phyloP scores from a whole-genome alignment of 108 stramenopile genomes.

The Skeletonema marinoi region DNA sequence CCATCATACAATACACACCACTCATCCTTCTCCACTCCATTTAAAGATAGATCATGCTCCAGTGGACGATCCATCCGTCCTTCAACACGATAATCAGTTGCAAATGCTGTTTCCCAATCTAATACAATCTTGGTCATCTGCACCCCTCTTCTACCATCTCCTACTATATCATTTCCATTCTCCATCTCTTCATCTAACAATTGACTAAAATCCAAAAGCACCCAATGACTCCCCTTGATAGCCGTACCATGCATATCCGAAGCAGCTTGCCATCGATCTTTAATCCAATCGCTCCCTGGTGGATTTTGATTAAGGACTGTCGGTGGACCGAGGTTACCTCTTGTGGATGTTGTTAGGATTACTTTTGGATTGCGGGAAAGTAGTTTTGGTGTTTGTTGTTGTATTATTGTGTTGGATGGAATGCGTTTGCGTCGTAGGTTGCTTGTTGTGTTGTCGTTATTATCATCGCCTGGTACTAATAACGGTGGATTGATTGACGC shows the following conservation, averaged over 20 bases:
- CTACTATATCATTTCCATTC: neutral
- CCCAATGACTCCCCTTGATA: conserved; percentile 73
- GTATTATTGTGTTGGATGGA: neutral
- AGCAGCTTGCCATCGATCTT: conserved; percentile 88
- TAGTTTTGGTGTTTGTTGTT: neutral
- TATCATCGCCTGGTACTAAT: neutral
- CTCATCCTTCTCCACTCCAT: neutral
- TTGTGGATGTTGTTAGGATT: conserved; percentile 43
- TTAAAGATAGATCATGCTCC: neutral
- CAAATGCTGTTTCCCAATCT: conserved; percentile 84
- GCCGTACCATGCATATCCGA: conserved; percentile 80
- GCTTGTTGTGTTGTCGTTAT: too few relatives aligned
- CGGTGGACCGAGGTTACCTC: conserved; percentile 81
- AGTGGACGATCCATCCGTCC: conserved; percentile 24
- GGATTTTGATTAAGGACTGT: conserved; percentile 60
- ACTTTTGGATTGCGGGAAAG: conserved; percentile 28
- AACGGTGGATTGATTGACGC: neutral
- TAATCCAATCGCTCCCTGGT: conserved; percentile 74
- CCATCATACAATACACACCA: conserved; percentile 47
- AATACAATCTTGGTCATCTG: conserved; percentile 54
- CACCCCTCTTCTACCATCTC: conserved; percentile 2
- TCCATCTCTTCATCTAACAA: neutral
- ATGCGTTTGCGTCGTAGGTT: neutral
- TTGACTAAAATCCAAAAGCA: conserved; percentile 57
- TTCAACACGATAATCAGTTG: conserved; percentile 65